Evolutionary conservation across 805 yeast genomes (phyloP), one percentile per base, ranked within the genome.

Genomic region (Pichia insulana): DNA sequence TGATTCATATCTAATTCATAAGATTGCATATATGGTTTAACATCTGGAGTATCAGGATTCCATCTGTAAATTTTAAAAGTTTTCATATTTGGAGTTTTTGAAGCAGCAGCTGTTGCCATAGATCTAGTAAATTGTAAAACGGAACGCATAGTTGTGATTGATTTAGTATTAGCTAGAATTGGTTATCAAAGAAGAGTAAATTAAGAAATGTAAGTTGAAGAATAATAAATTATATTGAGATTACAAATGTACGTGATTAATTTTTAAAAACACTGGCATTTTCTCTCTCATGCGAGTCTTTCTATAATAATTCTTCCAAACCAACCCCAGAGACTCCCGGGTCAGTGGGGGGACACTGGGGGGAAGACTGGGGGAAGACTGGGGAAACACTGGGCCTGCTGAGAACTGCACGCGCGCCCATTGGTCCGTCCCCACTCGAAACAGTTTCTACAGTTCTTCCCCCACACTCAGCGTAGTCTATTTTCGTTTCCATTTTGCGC

Each of bases 21-120:
- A 49, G 75, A 73, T 67, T 86, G 81, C 77, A 92, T 74, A 51
- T 72, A 70, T 46, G 98, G 98, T 73, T 89, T 86, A 53, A 77
- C 80, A 53, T 85, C 88, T 40, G 98, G 98, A 40, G 86, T 78
- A 63, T 92, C 98, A 43, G 98, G 98, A 59, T 83, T 84, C 98
- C 98, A 92, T 70, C 98, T 80, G 75, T 92, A 92, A 57, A 92
- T 80, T 62, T 89, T 85, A 68, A 92, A 89, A 27, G 80, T 77
- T 71, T 92, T 92, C 54, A 82, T 51, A 48, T 82, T 71, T 38
- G 79, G 78, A 12, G 71, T 65, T 46, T 68, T 74, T n/a, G n/a
- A n/a, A 39, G 81, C 74, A 37, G 80, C 74, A 19, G 74, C 68
- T 19, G 85, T 73, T 38, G 78, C 78, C 51, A 72, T 60, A 9